Percentiles rank a stretch among this genome's conserved stretches.
These are phyloP conservation scores for Micromonas commoda DNA, from an alignment of 139 green algal species.

Conservation along the genomic window DNA sequence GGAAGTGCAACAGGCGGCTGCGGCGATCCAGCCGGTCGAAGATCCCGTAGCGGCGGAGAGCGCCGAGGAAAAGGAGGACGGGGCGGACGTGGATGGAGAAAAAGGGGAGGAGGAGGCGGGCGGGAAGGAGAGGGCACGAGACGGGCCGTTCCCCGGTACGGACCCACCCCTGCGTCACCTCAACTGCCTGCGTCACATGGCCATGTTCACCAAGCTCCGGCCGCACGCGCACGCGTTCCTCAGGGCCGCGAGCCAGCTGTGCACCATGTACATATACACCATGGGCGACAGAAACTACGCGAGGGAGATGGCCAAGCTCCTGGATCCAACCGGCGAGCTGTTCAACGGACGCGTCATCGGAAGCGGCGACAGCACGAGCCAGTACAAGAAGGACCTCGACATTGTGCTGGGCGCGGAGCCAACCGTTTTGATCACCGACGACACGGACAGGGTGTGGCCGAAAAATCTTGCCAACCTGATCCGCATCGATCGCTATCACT, in stretches of 20 bases:
- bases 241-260: slow-evolving; percentile 42
- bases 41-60: slow-evolving; percentile 13
- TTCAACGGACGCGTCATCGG: slow-evolving; percentile 53
- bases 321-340: slow-evolving; percentile 56
- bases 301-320: slow-evolving; percentile 67
- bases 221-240: slow-evolving; percentile 57
- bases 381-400: slow-evolving; percentile 69
- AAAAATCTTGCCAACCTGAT: slow-evolving; percentile 75
- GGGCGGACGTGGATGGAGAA: slow-evolving; percentile 51
- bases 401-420: slow-evolving; percentile 69
- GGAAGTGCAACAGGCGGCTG: background rate
- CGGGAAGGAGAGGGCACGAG: background rate
- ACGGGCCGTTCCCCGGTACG: background rate
- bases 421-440: slow-evolving; percentile 77
- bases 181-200: slow-evolving; percentile 9
- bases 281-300: slow-evolving; percentile 88
- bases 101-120: background rate
- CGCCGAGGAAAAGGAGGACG: slow-evolving; percentile 25
- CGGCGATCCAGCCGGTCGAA: background rate
- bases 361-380: slow-evolving; percentile 43
- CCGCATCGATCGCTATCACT: slow-evolving; percentile 75
- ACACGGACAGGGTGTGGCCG: slow-evolving; percentile 65
- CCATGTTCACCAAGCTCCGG: slow-evolving; percentile 91
- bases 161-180: background rate
- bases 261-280: slow-evolving; percentile 91